Base-by-base conservation (phyloP, 2,329 filamentous ascomycete genomes). In the Samsoniella hepiali region DNA sequence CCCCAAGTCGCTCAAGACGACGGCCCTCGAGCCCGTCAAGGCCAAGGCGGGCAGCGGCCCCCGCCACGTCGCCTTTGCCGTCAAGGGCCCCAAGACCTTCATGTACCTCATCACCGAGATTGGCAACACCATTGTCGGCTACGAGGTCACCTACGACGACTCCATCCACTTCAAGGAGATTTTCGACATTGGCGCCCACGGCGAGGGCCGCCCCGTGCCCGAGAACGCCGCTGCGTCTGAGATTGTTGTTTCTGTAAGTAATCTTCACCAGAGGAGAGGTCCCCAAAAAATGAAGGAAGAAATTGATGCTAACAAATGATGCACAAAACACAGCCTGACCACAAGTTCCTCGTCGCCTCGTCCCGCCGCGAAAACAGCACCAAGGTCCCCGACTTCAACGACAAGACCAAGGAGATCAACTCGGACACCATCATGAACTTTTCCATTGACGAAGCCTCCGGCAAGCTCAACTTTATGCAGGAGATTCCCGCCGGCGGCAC, bases 381-480 rank as follows among this genome's bases (percentile, higher is more conserved):
- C 71, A 69, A 69, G 15, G 78, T 84, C 62, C 74, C 78, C 63
- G 79, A 79, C 73, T 72, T 75, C 42, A 78, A 82, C 68, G 62
- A 74, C 64, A 65, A 69, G 67, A 74, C 68, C 66, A 80, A 78
- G 9, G 65, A 68, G 13, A 77, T 86, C 63, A 71, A 79, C 9
- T 88, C 87, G 0, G 88, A 91, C 72, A 83, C 88, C 1, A 75
- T 93, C 61, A 81, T 88, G 65, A 86, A 80, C 64, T 91, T 86
- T 76, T 70, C 77, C 62, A 82, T 91, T 67, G 75, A 85, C 68
- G 64, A 70, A 1, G 66, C 71, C 15, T 82, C 81, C n/a, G 89
- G 88, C 7, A 77, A 74, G 1, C 78, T 91, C 32, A 74, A 70
- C 0, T 81, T 85, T 63, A 72, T 84, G 3, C 82, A 88, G 68